Conservation (phyloP, 2,329 filamentous ascomycete species). For the Plectosphaerella cucumerina region DNA sequence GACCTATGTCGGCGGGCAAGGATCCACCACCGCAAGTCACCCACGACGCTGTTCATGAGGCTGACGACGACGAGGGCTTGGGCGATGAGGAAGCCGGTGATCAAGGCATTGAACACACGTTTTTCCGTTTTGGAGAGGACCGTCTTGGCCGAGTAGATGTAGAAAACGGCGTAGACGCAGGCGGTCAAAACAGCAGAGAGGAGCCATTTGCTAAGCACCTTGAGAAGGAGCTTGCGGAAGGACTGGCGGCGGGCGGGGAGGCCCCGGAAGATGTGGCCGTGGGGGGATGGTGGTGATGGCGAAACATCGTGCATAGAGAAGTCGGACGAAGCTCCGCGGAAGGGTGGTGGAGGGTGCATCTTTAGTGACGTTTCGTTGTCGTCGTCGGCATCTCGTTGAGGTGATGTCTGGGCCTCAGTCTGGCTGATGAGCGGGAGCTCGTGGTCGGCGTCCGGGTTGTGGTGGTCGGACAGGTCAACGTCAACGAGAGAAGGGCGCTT, state of each 20-base stretch:
- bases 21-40: conserved; percentile 41
- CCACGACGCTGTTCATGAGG: conserved; percentile 36
- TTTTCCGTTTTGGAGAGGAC: conserved; percentile 30
- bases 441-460: too few species aligned
- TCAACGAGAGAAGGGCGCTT: too few species aligned
- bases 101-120: conserved; percentile 36
- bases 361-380: too few species aligned
- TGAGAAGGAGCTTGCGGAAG: not conserved
- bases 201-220: too few species aligned
- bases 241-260: not conserved
- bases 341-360: too few species aligned
- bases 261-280: not conserved
- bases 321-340: too few species aligned
- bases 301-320: too few species aligned
- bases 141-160: conserved; percentile 18
- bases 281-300: too few species aligned
- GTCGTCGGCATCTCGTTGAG: too few species aligned
- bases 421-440: too few species aligned
- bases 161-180: conserved; percentile 22
- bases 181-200: conserved; percentile 11
- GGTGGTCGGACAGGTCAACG: too few species aligned
- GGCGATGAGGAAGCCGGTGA: conserved; percentile 36
- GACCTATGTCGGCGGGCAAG: conserved; percentile 30
- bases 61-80: conserved; percentile 38
- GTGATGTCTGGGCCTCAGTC: too few species aligned